A percentile compares a stretch with the other conserved stretches of the same genome.
phyloP scores from a whole-genome alignment of 2,329 filamentous ascomycete species.

The Scytalidium sp. region DNA sequence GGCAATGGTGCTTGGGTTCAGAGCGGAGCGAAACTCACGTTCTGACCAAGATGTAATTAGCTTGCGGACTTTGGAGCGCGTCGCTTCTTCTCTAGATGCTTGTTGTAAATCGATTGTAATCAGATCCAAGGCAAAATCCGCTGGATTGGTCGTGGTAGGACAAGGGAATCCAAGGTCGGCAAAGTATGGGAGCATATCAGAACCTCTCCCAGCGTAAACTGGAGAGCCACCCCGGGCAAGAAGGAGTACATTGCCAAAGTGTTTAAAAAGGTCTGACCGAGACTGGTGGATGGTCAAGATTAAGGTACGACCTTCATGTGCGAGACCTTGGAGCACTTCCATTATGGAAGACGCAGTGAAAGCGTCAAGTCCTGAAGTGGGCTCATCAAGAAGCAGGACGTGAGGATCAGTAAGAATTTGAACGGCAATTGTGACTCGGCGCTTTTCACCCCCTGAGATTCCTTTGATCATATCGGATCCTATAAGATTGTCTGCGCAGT shows the following conservation, averaged over 20 bases:
- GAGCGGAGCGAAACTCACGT: slow-evolving; percentile 16
- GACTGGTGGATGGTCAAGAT: slow-evolving; percentile 79
- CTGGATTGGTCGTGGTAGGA: slow-evolving; percentile 68
- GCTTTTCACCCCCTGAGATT: slow-evolving; percentile 77
- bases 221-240: slow-evolving; percentile 67
- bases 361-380: slow-evolving; percentile 72
- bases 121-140: slow-evolving; percentile 74
- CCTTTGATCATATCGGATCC: slow-evolving; percentile 72
- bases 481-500: slow-evolving; percentile 73
- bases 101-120: slow-evolving; percentile 74
- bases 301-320: slow-evolving; percentile 69
- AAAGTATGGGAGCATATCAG: slow-evolving; percentile 65
- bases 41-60: slow-evolving; percentile 58
- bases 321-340: slow-evolving; percentile 67
- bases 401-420: slow-evolving; percentile 75
- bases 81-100: slow-evolving; percentile 58
- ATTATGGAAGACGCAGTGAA: slow-evolving; percentile 77
- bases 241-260: slow-evolving; percentile 70
- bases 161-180: slow-evolving; percentile 58
- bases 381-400: slow-evolving; percentile 72
- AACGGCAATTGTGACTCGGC: slow-evolving; percentile 73
- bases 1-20: slow-evolving; percentile 33
- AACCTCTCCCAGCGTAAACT: slow-evolving; percentile 63
- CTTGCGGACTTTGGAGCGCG: slow-evolving; percentile 56
- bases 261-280: slow-evolving; percentile 67